These are phyloP conservation scores for Beauveria varroae DNA, from an alignment of 2,329 filamentous ascomycete species.

Conservation along the genomic window DNA sequence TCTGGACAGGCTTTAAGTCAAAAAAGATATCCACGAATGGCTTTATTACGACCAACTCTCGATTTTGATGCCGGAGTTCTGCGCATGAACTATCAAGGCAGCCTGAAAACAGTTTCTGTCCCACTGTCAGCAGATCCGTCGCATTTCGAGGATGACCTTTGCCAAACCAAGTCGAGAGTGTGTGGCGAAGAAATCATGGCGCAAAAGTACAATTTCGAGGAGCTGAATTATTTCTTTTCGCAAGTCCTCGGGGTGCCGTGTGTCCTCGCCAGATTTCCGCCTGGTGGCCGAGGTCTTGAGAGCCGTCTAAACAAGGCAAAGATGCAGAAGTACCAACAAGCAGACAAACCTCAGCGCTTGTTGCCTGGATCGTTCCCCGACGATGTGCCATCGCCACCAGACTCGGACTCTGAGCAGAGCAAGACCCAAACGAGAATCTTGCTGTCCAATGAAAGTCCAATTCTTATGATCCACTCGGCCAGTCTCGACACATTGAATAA, in stretches of 20 bases:
- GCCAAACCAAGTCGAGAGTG: constrained; percentile 54
- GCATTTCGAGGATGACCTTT: constrained; percentile 38
- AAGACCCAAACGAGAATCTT: constrained; percentile 50
- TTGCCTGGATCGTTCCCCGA: constrained; percentile 47
- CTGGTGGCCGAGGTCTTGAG: constrained; percentile 50
- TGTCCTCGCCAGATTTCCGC: constrained; percentile 74
- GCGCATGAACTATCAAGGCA: constrained; percentile 45
- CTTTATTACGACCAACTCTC: constrained; percentile 66
- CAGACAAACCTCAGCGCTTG: constrained; percentile 14
- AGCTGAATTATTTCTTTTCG: constrained; percentile 72
- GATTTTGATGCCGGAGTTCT: constrained; percentile 64
- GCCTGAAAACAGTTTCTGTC: constrained; percentile 30
- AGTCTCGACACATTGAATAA: constrained; percentile 74
- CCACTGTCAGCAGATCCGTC: constrained; percentile 63
- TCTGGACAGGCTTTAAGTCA: constrained; percentile 81
- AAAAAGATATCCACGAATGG: constrained; percentile 84
- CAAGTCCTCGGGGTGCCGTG: constrained; percentile 69
- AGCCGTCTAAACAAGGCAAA: constrained; percentile 66
- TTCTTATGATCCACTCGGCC: constrained; percentile 72
- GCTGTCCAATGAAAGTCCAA: constrained; percentile 88
- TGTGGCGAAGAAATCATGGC: constrained; percentile 74
- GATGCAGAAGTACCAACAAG: constrained; percentile 49
- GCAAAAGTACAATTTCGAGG: constrained; percentile 58
- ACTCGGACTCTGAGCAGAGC: constrained; percentile 44
- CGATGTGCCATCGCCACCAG: constrained; percentile 44